A percentile compares a stretch with the other conserved stretches of the same genome.
Conservation (phyloP, 1,139 yeast species). For the Yueomyces sp. region DNA sequence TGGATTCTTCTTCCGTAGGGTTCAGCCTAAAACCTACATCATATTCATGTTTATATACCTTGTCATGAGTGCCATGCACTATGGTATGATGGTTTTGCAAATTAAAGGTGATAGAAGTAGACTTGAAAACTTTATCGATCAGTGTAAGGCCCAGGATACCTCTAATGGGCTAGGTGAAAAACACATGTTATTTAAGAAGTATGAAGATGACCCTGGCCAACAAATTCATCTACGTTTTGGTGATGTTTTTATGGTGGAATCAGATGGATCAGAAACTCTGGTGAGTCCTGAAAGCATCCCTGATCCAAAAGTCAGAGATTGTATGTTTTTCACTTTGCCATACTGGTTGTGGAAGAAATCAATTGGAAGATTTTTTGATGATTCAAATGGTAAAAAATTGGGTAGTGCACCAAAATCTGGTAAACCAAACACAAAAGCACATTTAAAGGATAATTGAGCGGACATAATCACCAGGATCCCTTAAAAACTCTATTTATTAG, state of each 20-base stretch:
- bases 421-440: neutral
- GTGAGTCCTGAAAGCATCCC: slow-evolving; percentile 21
- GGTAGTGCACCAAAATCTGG: neutral
- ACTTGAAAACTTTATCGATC: slow-evolving; percentile 37
- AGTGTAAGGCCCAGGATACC: slow-evolving; percentile 49
- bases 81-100: slow-evolving; percentile 39
- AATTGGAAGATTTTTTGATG: slow-evolving; percentile 28
- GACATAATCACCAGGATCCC: too few species aligned
- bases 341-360: slow-evolving; percentile 12
- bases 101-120: slow-evolving; percentile 50
- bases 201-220: slow-evolving; percentile 37
- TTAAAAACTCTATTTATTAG: too few species aligned
- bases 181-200: slow-evolving; percentile 22
- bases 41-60: slow-evolving; percentile 38
- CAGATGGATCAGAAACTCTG: slow-evolving; percentile 29
- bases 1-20: slow-evolving; percentile 22
- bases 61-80: slow-evolving; percentile 50
- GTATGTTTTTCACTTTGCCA: slow-evolving; percentile 37
- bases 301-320: slow-evolving; percentile 42
- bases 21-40: slow-evolving; percentile 31
- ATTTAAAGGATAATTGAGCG: neutral
- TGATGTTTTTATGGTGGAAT: slow-evolving; percentile 60
- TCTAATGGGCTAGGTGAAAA: slow-evolving; percentile 33
- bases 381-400: slow-evolving; percentile 1
- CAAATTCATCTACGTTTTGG: slow-evolving; percentile 52